Base-by-base conservation (phyloP, 768 basidiomycete genomes). In the Calocera cornea region DNA sequence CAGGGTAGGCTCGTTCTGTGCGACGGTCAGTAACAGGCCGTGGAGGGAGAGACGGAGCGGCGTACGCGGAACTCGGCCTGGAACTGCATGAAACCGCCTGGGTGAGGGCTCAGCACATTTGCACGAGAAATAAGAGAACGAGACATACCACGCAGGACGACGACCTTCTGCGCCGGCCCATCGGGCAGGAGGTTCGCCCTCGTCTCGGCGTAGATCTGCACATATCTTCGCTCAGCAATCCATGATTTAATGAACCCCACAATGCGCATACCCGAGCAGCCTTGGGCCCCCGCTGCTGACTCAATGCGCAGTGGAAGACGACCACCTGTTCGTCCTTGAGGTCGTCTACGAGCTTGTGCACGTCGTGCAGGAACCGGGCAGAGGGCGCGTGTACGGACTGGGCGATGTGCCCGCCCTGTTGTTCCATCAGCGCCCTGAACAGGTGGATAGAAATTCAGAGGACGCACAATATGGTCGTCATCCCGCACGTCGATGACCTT, bases 401-500 rank as follows among this genome's bases (percentile, higher is more conserved):
- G 70, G 82, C 84, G 75, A 93, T 90, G 74, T 92, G 87, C 40
- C 91, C 91, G 70, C 91, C 91, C 12, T 74, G 34, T 11, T 2
- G 8, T 5, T 16, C 19, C 22, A 31, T 60, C 31, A 60, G 54
- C 19, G 36, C 5, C 44, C 54, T 60, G 31, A 69, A n/a, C 60
- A 31, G 19, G 34, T 69, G 34, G 7, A 41, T 38, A 67, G 33
- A 38, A n/a, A 54, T 68, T 38, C 27, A 19, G 2, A 29, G 29
- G 19, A 14, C 69, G 29, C 40, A 71, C 70, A n/a, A 60, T 78
- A 76, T 81, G 89, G 70, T 93, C 91, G 67, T 86, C 83, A 74
- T 91, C 90, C n/a, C 91, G 86, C 34, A 93, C 91, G 74, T 93
- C 91, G 41, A 93, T 83, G 49, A 93, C 81, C 16, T 27, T 60